Base-by-base conservation (phyloP, 352 stramenopile species). In the Phytophthora boehmeriae region DNA sequence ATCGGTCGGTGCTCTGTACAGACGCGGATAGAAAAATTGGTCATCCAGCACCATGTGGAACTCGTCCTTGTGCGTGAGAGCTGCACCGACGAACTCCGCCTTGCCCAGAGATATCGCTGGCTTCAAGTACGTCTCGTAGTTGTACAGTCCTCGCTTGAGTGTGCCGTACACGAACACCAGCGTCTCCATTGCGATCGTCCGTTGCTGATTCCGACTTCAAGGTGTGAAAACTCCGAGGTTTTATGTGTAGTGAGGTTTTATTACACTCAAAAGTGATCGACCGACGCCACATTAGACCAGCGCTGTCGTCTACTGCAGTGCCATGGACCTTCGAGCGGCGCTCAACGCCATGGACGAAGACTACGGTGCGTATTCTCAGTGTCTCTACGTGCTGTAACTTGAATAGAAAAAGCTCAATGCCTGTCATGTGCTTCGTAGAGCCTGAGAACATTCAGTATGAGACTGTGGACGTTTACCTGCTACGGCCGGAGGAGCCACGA, bases 121-220 rank as follows among this genome's bases (percentile, higher is more conserved):
- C 19, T 75, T 59, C 22, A 93, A 60, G 60, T 93, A 93, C 66
- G 68, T 52, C 5, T 73, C 54, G 57, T 92, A 88, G 75, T 94
- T 94, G 55, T 79, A 83, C 46, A 92, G 72, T 8, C 68, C 81
- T 10, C 68, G 71, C 76, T 94, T 94, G 54, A 94, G 80, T 32
- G 83, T 94, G 23, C 83, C 85, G 55, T 94, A 92, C 25, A 94
- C 83, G 55, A 90, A 92, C 59, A 94, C 80, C 22, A 82, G 51
- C 48, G 73, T 85, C 45, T 78, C 60, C 55, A 71, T 71, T 4
- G 39, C 46, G 44, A 48, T 30, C 3, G 6, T 30, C 25, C 6
- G 25, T 6, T 30, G 35, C 4, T 5, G 35, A 16, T 42, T 42
- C 6, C 25, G 25, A 30, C 25, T 30, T 30, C 25, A 30, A 30